Evolutionary conservation across 2,329 filamentous ascomycete genomes (phyloP), one percentile per base, ranked within the genome.

Genomic region (Curvularia sp.): DNA sequence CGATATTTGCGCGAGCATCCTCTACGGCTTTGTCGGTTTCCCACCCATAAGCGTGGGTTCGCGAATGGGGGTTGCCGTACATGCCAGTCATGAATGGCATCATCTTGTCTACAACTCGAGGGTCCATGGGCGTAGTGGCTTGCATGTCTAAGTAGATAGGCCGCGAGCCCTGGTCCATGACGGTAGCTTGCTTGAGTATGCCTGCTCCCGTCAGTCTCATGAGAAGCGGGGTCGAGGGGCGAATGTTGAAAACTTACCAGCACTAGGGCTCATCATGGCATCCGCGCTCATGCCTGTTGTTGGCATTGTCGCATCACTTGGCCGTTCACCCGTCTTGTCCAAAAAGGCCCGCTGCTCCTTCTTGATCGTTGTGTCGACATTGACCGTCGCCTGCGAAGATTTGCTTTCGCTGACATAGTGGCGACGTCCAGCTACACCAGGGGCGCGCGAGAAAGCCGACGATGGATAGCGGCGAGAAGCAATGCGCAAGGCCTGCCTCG

Each of bases 111-210:
- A 99, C 85, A 30, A 99, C 95, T 65, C 95, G 87, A 23, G 95
- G 95, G 71, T 99, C 95, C 59, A 95, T 88, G 18, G 95, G 95
- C 0, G 95, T 99, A 1, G 95, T 99, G 34, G 95, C 92, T 80
- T 99, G 95, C 89, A 97, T 97, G 75, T 99, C 95, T 53, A 99
- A 89, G 73, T 99, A 99, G 74, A 99, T 98, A 38, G 95, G 95
- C 59, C 95, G 85, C 61, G 91, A 89, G 57, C 95, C 95, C 78
- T 96, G 89, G 67, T 97, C 93, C 89, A 98, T 91, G 64, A 97
- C 83, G 12, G 92, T 93, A 8, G 93, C 94, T 77, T 97, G 90
- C 81, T 95, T 96, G 61, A 99, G 82, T 45, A 97, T 89, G 65
- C 91, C 90, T 85, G 59, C 2, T 19, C 3, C 5, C 19, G 59